Base-by-base conservation (phyloP, 2,329 filamentous ascomycete species). In the Ophiostoma triangulosporum region DNA sequence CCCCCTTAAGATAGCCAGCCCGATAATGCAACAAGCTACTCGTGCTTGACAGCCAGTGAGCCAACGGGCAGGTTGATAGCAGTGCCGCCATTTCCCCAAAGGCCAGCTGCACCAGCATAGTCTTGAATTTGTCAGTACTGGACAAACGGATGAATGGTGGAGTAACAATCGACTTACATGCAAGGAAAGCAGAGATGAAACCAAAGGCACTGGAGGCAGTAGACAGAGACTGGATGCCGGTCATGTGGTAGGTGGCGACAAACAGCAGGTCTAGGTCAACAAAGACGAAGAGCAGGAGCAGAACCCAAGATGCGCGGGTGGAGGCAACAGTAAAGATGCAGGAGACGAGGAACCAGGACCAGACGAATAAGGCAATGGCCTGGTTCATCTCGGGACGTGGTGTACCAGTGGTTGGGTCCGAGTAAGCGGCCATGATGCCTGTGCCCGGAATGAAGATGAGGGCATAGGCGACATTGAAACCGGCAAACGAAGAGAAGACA, bases 391-490 rank as follows among this genome's bases (percentile, higher is more conserved):
- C 63, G 15, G 67, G 65, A 52, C 72, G 60, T 60, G 70, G 59
- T 7, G 46, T 56, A 51, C 57, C 52, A 5, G 54, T 56, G 32
- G 50, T 43, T 6, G 59, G 54, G 1, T 55, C 53, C 4, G 57
- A 61, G 60, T 81, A 81, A 4, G 72, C 53, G 31, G 65, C 66
- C 12, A 72, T 66, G 55, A 88, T 81, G 51, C 77, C 66, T 69
- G 86, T 88, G 59, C 77, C 66, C 2, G 78, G 85, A 3, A 84
- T 87, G 58, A 86, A 70, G 54, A 89, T 75, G 61, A 90, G 83
- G 57, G 73, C 86, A 62, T 87, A 85, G 22, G 77, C 73, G 63
- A 91, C 78, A 85, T 86, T 91, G 76, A 90, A 91, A 58, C 85
- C 86, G 61, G 86, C 86, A 64, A 86, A 90, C 0, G 86, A 89